A percentile compares a stretch with the other conserved stretches of the same genome.
Evolutionary conservation across 2,329 filamentous ascomycete genomes (phyloP).

Genomic region (Metarhizium sp.): DNA sequence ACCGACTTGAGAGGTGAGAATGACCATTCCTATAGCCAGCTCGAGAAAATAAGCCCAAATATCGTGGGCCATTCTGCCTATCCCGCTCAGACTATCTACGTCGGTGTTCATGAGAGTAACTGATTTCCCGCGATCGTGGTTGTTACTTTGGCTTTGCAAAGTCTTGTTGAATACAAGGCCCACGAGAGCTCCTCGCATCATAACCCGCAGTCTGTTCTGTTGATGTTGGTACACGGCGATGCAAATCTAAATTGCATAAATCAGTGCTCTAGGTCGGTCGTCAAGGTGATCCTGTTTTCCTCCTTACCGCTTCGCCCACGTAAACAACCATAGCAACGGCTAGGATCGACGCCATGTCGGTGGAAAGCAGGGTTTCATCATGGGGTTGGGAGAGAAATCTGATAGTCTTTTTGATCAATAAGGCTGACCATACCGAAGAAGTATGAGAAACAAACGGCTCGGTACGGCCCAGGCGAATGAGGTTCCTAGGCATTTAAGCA

Average conservation of each 20-base stretch:
- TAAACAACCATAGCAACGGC: neutral
- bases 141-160: constrained; percentile 7
- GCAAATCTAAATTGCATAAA: neutral
- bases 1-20: constrained; percentile 29
- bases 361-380: no score
- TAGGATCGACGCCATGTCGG: no score
- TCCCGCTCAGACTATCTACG: constrained; percentile 21
- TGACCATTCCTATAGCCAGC: constrained; percentile 26
- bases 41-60: constrained; percentile 32
- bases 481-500: no score
- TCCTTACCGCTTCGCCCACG: no score
- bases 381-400: no score
- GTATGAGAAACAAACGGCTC: no score
- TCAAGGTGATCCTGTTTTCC: no score
- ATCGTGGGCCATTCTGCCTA: constrained; percentile 30
- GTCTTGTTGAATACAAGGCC: constrained; percentile 26
- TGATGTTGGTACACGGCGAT: constrained; percentile 18
- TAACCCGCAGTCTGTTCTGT: constrained; percentile 21
- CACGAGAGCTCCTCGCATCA: constrained; percentile 24
- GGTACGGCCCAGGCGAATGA: no score
- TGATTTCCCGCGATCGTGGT: constrained; percentile 6
- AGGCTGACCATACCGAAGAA: no score
- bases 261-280: no score
- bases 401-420: no score
- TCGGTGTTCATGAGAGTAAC: constrained; percentile 33